phyloP scores from a whole-genome alignment of 176 grass and related monocot genomes.

The Oryza longistaminata region DNA sequence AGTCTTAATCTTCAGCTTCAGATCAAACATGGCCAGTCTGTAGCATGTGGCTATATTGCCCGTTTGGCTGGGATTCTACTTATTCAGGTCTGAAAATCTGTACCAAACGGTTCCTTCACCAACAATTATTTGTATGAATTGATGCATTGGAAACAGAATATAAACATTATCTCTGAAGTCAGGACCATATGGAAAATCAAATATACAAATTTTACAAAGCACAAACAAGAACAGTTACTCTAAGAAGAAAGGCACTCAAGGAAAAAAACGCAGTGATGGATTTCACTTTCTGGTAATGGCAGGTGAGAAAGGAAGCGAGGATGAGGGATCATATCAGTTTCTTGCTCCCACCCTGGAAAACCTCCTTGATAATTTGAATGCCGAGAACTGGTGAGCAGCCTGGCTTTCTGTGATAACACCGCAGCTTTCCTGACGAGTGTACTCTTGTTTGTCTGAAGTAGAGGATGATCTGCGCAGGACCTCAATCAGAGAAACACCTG shows the following conservation, averaged over 20 bases:
- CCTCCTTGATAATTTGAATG: constrained; percentile 69
- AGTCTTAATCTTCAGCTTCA: no score
- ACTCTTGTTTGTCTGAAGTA: constrained; percentile 50
- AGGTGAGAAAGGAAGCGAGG: background rate
- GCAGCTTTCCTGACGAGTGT: constrained; percentile 34
- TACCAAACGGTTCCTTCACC: background rate
- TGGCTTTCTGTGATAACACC: constrained; percentile 60
- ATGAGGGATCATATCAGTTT: constrained; percentile 38
- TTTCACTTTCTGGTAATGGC: background rate
- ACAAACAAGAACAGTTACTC: background rate
- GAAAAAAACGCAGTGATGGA: background rate
- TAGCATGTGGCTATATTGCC: no score
- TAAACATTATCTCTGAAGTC: background rate
- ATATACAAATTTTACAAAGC: constrained; percentile 4
- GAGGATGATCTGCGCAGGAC: constrained; percentile 63
- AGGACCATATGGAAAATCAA: background rate
- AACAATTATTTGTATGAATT: background rate
- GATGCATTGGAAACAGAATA: background rate
- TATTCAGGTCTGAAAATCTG: no score
- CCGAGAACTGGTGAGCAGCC: constrained; percentile 60
- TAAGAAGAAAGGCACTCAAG: background rate
- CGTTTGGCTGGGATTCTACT: no score
- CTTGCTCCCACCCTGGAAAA: constrained; percentile 55
- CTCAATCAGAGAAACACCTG: constrained; percentile 63
- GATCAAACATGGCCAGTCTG: no score